Conservation (phyloP, 352 stramenopile species). For the Phytophthora megakarya region DNA sequence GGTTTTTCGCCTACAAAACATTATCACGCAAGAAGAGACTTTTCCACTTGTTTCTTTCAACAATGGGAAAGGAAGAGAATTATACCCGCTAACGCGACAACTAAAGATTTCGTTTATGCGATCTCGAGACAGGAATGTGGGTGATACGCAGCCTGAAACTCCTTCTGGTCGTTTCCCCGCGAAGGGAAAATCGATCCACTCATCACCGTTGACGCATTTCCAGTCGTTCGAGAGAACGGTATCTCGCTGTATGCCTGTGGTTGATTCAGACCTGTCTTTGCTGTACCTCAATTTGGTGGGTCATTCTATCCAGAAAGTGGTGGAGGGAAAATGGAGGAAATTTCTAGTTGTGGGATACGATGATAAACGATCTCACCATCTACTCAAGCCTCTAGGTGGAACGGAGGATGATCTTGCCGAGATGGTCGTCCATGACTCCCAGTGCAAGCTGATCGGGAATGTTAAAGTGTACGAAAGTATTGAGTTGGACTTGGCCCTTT, state of each 20-base stretch:
- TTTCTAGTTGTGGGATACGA: conserved; percentile 77
- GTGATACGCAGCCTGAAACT: conserved; percentile 5
- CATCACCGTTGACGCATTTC: conserved; percentile 83
- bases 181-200: conserved; percentile 55
- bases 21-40: conserved; percentile 77
- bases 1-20: conserved; percentile 64
- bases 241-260: conserved; percentile 60
- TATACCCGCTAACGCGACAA: conserved; percentile 78
- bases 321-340: conserved; percentile 85
- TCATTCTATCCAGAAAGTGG: conserved; percentile 70
- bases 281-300: conserved; percentile 77
- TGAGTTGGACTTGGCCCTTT: conserved; percentile 51
- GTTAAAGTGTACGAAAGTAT: conserved; percentile 60
- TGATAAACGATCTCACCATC: conserved; percentile 50
- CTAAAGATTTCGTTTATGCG: conserved; percentile 61
- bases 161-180: conserved; percentile 9
- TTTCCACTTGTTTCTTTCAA: conserved; percentile 70
- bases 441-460: conserved; percentile 60
- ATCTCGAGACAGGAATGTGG: conserved; percentile 24
- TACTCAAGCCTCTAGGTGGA: conserved; percentile 58
- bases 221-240: conserved; percentile 87
- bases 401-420: conserved; percentile 53
- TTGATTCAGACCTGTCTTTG: conserved; percentile 52
- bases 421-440: conserved; percentile 78
- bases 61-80: conserved; percentile 67